Conservation (phyloP, 2,329 filamentous ascomycete genomes). For the Colletotrichum orchidophilum region DNA sequence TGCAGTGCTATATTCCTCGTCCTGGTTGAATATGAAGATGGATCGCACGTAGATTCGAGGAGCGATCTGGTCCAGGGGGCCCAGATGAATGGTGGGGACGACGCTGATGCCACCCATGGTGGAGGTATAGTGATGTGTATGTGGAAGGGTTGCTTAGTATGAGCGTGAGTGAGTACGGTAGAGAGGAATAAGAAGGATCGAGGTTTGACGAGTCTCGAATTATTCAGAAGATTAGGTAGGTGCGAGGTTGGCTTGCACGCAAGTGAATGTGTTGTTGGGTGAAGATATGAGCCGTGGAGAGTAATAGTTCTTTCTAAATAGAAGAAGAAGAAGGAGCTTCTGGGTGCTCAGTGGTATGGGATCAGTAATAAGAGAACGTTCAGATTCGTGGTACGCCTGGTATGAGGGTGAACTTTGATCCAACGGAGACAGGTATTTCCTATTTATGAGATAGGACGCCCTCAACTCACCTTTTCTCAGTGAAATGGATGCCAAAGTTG, state of each 20-base stretch:
- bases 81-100: background rate
- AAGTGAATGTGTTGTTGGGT: background rate
- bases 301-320: background rate
- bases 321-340: rapidly evolving
- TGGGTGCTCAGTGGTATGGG: no score
- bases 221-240: background rate
- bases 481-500: no score
- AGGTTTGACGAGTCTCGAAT: background rate
- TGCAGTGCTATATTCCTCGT: background rate
- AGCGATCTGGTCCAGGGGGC: slow-evolving; percentile 22
- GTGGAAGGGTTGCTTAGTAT: background rate
- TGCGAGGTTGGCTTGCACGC: background rate
- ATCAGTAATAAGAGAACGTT: background rate
- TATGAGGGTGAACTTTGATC: background rate
- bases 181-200: slow-evolving; percentile 44
- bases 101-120: background rate
- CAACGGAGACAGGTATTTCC: background rate
- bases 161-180: background rate
- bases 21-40: background rate
- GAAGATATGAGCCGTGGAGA: background rate
- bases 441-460: no score
- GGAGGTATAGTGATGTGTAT: background rate
- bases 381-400: background rate
- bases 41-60: slow-evolving; percentile 23
- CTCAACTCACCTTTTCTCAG: background rate